Conservation (phyloP, 2,329 filamentous ascomycete genomes). For the Aspergillus fructus region DNA sequence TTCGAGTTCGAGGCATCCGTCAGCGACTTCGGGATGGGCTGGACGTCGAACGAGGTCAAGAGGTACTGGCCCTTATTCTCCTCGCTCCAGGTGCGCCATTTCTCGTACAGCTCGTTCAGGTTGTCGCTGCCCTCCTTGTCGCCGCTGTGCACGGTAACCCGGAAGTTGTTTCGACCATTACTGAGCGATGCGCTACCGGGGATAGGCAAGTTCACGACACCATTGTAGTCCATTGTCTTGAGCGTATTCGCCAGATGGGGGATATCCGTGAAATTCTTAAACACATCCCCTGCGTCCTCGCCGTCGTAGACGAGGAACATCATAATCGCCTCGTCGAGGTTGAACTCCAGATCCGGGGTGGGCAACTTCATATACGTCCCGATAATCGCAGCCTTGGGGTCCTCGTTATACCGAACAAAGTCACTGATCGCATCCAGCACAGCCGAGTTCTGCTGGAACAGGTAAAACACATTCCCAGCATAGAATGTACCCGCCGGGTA, state of each 20-base stretch:
- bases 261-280: constrained; percentile 6
- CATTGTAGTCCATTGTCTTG: not conserved
- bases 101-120: not conserved
- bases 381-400: constrained; percentile 13
- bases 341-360: not conserved
- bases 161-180: constrained; percentile 8
- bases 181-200: constrained; percentile 2
- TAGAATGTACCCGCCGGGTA: constrained; percentile 7
- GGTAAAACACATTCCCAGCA: constrained; percentile 4
- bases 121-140: not conserved
- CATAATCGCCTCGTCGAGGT: constrained; percentile 11
- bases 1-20: constrained; percentile 7
- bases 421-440: constrained; percentile 7
- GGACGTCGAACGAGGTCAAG: constrained; percentile 3
- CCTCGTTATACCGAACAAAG: constrained; percentile 6
- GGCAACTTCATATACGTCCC: constrained; percentile 10
- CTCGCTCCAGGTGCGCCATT: constrained; percentile 3
- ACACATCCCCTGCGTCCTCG: not conserved
- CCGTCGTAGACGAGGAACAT: constrained; percentile 10
- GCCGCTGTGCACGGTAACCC: constrained; percentile 4
- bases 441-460: constrained; percentile 1
- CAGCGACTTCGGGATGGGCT: constrained; percentile 6
- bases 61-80: constrained; percentile 6
- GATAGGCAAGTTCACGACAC: constrained; percentile 8
- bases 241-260: constrained; percentile 5